Evolutionary conservation across 2,329 filamentous ascomycete species (phyloP).

Genomic region (Fusarium luffae): DNA sequence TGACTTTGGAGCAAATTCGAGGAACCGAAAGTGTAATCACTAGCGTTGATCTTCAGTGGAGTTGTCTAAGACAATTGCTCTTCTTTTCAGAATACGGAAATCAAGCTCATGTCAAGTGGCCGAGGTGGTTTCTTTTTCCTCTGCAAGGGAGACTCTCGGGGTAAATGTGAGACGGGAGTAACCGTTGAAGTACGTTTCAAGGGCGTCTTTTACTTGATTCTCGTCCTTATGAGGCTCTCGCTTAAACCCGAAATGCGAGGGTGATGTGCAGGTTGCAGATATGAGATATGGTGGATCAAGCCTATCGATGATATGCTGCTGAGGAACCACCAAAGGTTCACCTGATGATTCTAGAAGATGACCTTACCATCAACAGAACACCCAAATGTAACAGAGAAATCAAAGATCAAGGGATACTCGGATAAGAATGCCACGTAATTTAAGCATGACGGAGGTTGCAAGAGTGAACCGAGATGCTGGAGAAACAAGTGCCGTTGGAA

Average conservation of each 20-base stretch:
- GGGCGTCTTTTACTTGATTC: constrained; percentile 15
- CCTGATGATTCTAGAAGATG: constrained; percentile 1
- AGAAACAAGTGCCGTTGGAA: constrained; percentile 42
- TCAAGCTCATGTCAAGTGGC: constrained; percentile 16
- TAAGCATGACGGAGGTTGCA: constrained; percentile 28
- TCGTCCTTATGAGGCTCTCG: constrained; percentile 19
- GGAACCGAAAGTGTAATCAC: constrained; percentile 32
- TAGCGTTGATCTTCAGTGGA: constrained; percentile 22
- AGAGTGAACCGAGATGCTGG: constrained; percentile 41
- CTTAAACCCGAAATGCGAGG: constrained; percentile 29
- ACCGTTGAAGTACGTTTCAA: constrained; percentile 18
- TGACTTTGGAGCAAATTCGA: constrained; percentile 29
- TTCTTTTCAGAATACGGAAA: constrained; percentile 9
- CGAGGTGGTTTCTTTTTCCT: not conserved
- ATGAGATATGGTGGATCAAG: constrained; percentile 19
- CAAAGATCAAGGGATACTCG: constrained; percentile 13
- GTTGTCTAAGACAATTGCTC: constrained; percentile 35
- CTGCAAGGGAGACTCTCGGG: constrained; percentile 29
- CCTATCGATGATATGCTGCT: not conserved
- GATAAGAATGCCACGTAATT: constrained; percentile 39
- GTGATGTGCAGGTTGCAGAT: constrained; percentile 28
- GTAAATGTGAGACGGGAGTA: constrained; percentile 17
- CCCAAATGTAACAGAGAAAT: not conserved
- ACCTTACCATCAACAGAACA: not conserved
- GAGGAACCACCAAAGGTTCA: not conserved